Conservation (phyloP, 768 basidiomycete genomes). For the Amanita muscaria region DNA sequence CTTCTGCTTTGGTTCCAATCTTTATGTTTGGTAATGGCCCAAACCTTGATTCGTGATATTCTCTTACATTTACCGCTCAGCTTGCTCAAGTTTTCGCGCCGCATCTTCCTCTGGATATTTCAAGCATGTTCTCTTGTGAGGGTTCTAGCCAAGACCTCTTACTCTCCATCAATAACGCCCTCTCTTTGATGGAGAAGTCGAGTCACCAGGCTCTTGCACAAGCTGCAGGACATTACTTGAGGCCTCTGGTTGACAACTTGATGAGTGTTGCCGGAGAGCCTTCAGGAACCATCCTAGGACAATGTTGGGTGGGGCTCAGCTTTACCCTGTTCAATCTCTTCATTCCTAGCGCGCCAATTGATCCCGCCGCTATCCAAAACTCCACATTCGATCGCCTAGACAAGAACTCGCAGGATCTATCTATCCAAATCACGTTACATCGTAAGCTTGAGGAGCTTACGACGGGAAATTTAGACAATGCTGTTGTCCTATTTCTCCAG, state of each 20-base stretch:
- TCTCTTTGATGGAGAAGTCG: slow-evolving; percentile 23
- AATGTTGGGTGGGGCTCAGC: slow-evolving; percentile 53
- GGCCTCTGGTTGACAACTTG: slow-evolving; percentile 12
- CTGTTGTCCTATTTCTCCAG: slow-evolving; percentile 38
- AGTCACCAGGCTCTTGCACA: slow-evolving; percentile 26
- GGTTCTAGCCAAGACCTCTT: neutral
- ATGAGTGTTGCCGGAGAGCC: slow-evolving; percentile 3
- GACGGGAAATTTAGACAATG: slow-evolving; percentile 49
- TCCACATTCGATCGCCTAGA: slow-evolving; percentile 35
- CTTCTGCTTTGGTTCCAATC: slow-evolving; percentile 30
- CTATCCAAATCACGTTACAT: slow-evolving; percentile 46
- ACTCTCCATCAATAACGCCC: slow-evolving; percentile 5
- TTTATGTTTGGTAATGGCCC: slow-evolving; percentile 28
- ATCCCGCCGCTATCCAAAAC: slow-evolving; percentile 66
- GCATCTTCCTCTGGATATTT: neutral
- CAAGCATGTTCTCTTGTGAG: too few relatives aligned
- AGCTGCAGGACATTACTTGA: slow-evolving; percentile 24
- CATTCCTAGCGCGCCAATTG: slow-evolving; percentile 78
- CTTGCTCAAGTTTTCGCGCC: neutral
- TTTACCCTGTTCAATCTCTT: slow-evolving; percentile 59
- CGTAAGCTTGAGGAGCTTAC: slow-evolving; percentile 40
- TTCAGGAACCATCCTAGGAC: slow-evolving; percentile 18
- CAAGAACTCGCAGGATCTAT: slow-evolving; percentile 31
- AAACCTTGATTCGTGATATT: neutral
- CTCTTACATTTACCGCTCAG: neutral